These are phyloP conservation scores for Neoconidiobolus thromboides DNA, from an alignment of 371 early-diverging fungal genomes.

Conservation along the genomic window DNA sequence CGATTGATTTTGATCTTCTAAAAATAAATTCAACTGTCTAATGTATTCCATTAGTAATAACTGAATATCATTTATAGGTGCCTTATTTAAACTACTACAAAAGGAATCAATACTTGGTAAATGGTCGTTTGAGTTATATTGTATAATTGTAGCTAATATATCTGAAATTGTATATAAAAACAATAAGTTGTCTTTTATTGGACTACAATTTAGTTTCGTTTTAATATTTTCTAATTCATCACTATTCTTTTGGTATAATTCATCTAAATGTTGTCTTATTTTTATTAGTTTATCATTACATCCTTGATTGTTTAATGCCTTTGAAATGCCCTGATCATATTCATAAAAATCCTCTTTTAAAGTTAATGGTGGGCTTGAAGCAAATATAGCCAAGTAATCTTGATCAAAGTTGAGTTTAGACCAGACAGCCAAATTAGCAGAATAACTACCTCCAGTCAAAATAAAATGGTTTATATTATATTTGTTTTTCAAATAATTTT, in stretches of 20 bases:
- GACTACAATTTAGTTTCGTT: background rate
- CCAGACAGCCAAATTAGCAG: slow-evolving; percentile 55
- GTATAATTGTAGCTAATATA: background rate
- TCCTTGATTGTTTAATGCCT: background rate
- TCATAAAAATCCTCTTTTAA: slow-evolving; percentile 34
- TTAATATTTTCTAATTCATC: background rate
- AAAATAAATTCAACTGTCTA: background rate
- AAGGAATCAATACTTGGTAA: background rate
- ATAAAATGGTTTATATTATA: slow-evolving; percentile 31
- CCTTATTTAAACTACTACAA: background rate
- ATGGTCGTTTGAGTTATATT: background rate
- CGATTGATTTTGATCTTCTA: background rate
- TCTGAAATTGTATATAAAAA: slow-evolving; percentile 1
- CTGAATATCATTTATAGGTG: background rate
- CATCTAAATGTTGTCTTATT: background rate
- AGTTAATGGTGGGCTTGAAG: slow-evolving; percentile 46
- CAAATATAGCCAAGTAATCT: slow-evolving; percentile 40
- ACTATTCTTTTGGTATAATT: background rate
- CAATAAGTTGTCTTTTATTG: background rate
- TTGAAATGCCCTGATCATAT: slow-evolving; percentile 15
- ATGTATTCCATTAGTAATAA: background rate
- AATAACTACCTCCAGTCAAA: slow-evolving; percentile 45
- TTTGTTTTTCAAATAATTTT: background rate
- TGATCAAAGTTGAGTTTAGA: slow-evolving; percentile 38
- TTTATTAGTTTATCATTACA: background rate